phyloP scores from a whole-genome alignment of 176 grass and related monocot species.

The Triticum monococcum region DNA sequence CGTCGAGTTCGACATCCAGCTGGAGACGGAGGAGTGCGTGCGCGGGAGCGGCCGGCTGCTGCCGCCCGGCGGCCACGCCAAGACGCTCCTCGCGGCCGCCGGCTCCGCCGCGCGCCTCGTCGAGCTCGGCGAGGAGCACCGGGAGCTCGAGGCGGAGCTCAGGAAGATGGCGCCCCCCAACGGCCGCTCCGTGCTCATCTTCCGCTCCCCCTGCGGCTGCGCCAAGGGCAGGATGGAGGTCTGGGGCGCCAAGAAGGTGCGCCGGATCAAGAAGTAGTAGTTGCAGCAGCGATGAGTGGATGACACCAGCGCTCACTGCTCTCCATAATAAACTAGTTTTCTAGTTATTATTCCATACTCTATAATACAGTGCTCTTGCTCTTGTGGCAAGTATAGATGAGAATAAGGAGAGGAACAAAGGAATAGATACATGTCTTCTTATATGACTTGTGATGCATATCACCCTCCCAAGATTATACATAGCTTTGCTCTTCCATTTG shows the following conservation, averaged over 20 bases:
- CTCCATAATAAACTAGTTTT: neutral
- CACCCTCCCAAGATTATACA: neutral
- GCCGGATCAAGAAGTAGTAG: conserved; percentile 89
- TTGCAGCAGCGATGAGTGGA: neutral
- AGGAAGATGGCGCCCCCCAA: conserved; percentile 88
- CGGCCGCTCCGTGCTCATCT: conserved; percentile 75
- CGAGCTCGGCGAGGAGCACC: conserved; percentile 63
- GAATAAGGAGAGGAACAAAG: conserved; percentile 34
- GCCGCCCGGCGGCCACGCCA: neutral
- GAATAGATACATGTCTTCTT: conserved; percentile 2
- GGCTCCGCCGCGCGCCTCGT: conserved; percentile 27
- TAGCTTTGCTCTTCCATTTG: neutral
- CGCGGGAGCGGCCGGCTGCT: conserved; percentile 25
- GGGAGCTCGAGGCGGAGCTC: conserved; percentile 82
- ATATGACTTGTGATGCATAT: neutral
- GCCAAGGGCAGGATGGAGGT: conserved; percentile 79
- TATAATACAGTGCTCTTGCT: conserved; percentile 18
- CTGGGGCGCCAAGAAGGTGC: conserved; percentile 73
- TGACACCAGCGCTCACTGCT: neutral
- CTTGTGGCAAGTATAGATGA: conserved; percentile 33
- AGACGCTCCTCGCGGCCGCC: conserved; percentile 33
- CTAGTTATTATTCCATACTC: conserved; percentile 11
- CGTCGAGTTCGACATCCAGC: conserved; percentile 82
- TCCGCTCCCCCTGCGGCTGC: conserved; percentile 68
- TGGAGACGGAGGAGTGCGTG: conserved; percentile 93